Evolutionary conservation across 345 rosid species (phyloP).

Genomic region (Angophora floribunda): DNA sequence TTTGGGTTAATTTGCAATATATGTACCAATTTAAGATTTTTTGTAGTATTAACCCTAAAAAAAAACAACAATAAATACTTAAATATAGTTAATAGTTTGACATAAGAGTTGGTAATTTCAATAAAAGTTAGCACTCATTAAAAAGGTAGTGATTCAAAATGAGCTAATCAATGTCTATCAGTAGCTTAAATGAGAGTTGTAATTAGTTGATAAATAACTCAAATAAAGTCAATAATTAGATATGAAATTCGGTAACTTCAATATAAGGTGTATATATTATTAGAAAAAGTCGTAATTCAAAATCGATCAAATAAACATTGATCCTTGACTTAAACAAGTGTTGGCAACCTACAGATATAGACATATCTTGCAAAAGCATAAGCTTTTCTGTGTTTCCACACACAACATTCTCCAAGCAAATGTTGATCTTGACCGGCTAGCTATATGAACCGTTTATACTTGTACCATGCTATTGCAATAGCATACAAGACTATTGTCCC

Average conservation of each 20-base stretch:
- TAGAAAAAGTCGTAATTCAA: neutral
- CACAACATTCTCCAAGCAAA: neutral
- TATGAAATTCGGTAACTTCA: neutral
- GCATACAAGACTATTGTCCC: neutral
- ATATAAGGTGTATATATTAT: neutral
- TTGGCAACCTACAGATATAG: neutral
- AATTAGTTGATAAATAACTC: neutral
- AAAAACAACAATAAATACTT: neutral
- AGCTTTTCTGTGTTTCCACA: neutral
- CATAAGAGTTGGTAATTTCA: neutral
- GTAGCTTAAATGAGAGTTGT: neutral
- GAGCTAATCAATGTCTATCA: neutral
- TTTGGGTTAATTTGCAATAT: too few relatives aligned
- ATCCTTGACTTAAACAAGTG: neutral
- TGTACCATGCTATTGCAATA: neutral
- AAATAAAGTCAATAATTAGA: neutral
- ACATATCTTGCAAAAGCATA: neutral
- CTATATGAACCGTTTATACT: neutral
- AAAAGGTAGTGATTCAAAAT: neutral
- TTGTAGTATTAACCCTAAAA: neutral
- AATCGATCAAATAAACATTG: neutral
- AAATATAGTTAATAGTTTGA: neutral
- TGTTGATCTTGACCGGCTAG: neutral
- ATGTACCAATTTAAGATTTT: neutral
- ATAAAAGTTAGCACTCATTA: neutral